Conservation (phyloP, 768 basidiomycete species). For the Amanita fuliginea region DNA sequence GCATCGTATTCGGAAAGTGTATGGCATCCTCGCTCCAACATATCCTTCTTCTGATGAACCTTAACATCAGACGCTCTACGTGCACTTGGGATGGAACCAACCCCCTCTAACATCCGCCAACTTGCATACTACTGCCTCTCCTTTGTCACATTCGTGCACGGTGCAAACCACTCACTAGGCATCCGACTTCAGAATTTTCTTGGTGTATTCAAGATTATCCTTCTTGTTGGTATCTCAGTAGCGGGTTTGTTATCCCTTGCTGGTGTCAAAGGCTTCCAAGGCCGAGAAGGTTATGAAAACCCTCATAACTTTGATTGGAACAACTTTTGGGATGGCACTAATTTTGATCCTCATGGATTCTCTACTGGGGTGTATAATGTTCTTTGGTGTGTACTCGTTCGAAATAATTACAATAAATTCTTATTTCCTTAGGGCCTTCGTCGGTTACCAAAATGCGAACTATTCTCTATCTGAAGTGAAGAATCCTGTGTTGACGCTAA, state of each 20-base stretch:
- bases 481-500: conserved; percentile 62
- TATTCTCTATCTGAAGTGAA: conserved; percentile 63
- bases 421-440: conserved; percentile 43
- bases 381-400: conserved; percentile 38
- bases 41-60: background rate
- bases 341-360: conserved; percentile 45
- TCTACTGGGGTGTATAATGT: conserved; percentile 57
- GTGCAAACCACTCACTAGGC: conserved; percentile 40
- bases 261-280: conserved; percentile 36
- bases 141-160: conserved; percentile 47
- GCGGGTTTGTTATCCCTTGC: conserved; percentile 43
- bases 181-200: conserved; percentile 54
- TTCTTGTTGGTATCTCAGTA: conserved; percentile 38
- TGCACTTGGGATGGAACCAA: conserved; percentile 34
- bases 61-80: conserved; percentile 44
- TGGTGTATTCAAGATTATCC: conserved; percentile 49
- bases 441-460: conserved; percentile 67
- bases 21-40: conserved; percentile 6
- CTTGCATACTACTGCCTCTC: conserved; percentile 42
- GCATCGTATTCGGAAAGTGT: conserved; percentile 70
- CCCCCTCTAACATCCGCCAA: conserved; percentile 37
- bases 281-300: conserved; percentile 37
- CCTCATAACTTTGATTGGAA: conserved; percentile 51
- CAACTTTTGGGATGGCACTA: conserved; percentile 54
- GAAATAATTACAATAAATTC: no score